Percentiles rank a stretch among this genome's conserved stretches.
These are phyloP conservation scores for Globisporangium echinulatum DNA, from an alignment of 352 stramenopile genomes.

Conservation along the genomic window DNA sequence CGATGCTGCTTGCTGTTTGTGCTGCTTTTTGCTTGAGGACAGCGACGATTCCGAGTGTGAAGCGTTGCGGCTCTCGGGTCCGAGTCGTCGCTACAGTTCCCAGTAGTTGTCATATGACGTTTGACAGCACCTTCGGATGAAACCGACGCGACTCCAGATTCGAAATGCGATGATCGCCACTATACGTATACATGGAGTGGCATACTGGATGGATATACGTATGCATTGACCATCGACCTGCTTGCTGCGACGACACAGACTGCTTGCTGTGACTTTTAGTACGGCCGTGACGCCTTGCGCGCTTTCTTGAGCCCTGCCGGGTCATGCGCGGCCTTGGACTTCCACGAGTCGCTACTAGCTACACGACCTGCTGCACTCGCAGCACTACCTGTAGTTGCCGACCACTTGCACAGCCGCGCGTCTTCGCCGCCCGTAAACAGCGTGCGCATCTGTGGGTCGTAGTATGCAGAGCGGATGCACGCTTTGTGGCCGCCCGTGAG, in stretches of 20 bases:
- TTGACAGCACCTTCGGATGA: no score
- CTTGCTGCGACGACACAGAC: no score
- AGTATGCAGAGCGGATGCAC: slow-evolving; percentile 78
- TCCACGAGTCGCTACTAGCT: slow-evolving; percentile 3
- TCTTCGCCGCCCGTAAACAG: slow-evolving; percentile 86
- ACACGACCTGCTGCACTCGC: no score
- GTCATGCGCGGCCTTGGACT: slow-evolving; percentile 29
- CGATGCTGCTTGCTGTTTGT: slow-evolving; percentile 1
- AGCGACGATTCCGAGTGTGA: no score
- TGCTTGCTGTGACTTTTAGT: slow-evolving; percentile 21
- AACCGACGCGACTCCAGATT: no score
- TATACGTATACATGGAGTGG: no score
- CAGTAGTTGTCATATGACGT: no score
- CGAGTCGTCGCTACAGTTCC: no score
- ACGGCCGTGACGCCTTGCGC: slow-evolving; percentile 65
- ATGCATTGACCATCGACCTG: no score
- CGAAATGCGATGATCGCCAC: no score
- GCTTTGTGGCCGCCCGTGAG: slow-evolving; percentile 75
- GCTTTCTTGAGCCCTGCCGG: slow-evolving; percentile 58
- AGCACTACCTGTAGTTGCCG: slow-evolving; percentile 2
- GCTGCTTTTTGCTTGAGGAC: neutral
- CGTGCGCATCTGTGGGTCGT: slow-evolving; percentile 34
- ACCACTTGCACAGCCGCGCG: slow-evolving; percentile 79
- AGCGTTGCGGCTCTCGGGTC: no score
- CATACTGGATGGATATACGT: no score